Conservation (phyloP, 805 yeast species). For the Candida maesae region DNA sequence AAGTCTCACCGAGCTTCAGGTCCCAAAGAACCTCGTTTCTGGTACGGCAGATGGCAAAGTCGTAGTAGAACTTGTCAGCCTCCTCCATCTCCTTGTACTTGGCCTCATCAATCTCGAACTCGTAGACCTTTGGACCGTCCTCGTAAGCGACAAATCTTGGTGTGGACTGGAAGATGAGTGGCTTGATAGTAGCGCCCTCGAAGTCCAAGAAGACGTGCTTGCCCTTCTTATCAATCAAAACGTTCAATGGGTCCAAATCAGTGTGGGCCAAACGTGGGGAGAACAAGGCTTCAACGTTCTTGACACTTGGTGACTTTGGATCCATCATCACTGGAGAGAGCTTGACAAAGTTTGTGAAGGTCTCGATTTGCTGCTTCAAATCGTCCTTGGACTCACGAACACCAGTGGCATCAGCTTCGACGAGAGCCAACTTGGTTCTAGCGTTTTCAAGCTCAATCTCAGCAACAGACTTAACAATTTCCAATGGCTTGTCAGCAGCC, state of each 20-base stretch:
- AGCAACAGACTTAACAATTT: conserved; percentile 62
- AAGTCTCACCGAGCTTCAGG: conserved; percentile 57
- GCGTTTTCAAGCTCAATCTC: conserved; percentile 59
- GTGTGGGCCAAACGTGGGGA: conserved; percentile 74
- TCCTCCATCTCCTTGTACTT: conserved; percentile 65
- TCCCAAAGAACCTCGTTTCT: conserved; percentile 93
- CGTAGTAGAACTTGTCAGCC: conserved; percentile 72
- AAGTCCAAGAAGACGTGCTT: conserved; percentile 66
- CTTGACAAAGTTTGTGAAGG: conserved; percentile 56
- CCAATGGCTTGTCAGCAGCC: conserved; percentile 52
- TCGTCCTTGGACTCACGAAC: conserved; percentile 40
- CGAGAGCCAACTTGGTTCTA: conserved; percentile 50
- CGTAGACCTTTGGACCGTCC: conserved; percentile 82
- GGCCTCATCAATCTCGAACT: conserved; percentile 69
- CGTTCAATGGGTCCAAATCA: conserved; percentile 90
- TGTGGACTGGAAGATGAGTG: conserved; percentile 71
- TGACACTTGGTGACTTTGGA: conserved; percentile 47
- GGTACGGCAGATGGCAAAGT: conserved; percentile 83
- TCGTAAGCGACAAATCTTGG: conserved; percentile 80
- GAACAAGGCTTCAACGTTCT: conserved; percentile 57
- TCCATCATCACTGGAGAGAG: conserved; percentile 58
- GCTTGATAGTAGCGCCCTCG: conserved; percentile 77
- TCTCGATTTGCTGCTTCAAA: conserved; percentile 48
- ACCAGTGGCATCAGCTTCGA: conserved; percentile 45
- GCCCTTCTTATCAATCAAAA: conserved; percentile 43